Conservation (phyloP, 176 grass and related monocot genomes). For the Cenchrus americanus region DNA sequence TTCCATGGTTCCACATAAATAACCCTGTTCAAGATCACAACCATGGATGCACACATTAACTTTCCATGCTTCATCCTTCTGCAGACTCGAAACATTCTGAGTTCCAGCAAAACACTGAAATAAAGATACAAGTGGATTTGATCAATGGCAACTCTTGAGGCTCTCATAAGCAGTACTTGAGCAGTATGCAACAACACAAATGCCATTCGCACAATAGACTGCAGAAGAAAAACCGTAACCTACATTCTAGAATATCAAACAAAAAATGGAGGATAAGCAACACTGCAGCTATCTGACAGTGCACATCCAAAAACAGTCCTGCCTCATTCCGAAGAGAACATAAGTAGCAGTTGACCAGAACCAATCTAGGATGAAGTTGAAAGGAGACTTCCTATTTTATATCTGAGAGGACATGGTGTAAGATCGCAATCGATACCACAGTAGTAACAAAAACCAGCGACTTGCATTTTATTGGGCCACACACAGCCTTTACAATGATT, state of each 20-base stretch:
- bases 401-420: neutral
- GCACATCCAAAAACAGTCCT: neutral
- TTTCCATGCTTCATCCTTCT: constrained; percentile 99
- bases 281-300: neutral
- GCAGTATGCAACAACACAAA: neutral
- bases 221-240: neutral
- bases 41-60: constrained; percentile 97
- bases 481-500: neutral
- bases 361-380: neutral
- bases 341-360: neutral
- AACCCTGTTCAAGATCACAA: constrained; percentile 83
- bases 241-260: neutral
- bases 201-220: neutral
- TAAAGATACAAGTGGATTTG: constrained; percentile 29
- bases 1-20: constrained; percentile 97
- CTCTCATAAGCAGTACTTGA: neutral
- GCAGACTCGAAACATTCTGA: constrained; percentile 90
- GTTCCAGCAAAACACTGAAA: constrained; percentile 91
- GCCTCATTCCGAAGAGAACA: neutral
- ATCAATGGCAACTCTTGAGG: constrained; percentile 1
- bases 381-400: neutral
- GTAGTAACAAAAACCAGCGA: neutral
- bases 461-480: constrained; percentile 6
- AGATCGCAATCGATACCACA: neutral
- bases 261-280: neutral